These are phyloP conservation scores for Amphibolis antarctica DNA, from an alignment of 106 monocot species.

Conservation along the genomic window DNA sequence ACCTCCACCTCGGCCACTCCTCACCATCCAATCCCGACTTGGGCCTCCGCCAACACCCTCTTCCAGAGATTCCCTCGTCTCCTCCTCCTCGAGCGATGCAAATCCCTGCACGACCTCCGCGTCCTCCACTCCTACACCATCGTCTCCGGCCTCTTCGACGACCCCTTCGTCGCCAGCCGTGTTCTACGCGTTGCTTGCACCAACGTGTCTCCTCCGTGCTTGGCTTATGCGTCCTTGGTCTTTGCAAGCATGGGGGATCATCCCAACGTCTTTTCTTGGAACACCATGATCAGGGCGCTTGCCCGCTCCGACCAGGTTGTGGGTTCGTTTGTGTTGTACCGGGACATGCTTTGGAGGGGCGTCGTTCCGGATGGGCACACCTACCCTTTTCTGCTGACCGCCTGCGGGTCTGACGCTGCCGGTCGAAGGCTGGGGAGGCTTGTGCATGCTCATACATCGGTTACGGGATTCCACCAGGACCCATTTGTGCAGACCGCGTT, in stretches of 20 bases:
- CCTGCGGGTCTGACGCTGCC: conserved; percentile 6
- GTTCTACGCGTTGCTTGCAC: conserved; percentile 18
- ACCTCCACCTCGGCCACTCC: too few species aligned
- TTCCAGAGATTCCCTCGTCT: conserved; percentile 43
- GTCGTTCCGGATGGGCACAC: conserved; percentile 41
- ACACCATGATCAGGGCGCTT: conserved; percentile 41
- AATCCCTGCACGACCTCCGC: conserved; percentile 17
- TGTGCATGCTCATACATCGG: conserved; percentile 25
- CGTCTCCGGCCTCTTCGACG: conserved; percentile 45
- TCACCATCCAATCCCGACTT: conserved; percentile 1
- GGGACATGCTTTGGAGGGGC: conserved; percentile 32
- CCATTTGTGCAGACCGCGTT: conserved; percentile 35
- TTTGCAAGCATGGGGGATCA: conserved; percentile 21
- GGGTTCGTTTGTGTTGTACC: conserved; percentile 22
- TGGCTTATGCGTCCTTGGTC: conserved; percentile 11
- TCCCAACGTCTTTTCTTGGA: conserved; percentile 54
- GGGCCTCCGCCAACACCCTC: conserved; percentile 36
- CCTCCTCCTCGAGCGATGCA: conserved; percentile 20
- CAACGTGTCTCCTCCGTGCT: neutral
- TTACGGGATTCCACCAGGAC: conserved; percentile 24
- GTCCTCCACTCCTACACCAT: conserved; percentile 34
- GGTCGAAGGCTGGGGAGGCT: conserved; percentile 11
- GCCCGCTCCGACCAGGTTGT: neutral
- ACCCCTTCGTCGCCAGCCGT: conserved; percentile 51
- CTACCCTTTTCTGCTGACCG: conserved; percentile 36